A percentile compares a stretch with the other conserved stretches of the same genome.
phyloP scores from a whole-genome alignment of 208 protist species.

The Leishmania turanica region DNA sequence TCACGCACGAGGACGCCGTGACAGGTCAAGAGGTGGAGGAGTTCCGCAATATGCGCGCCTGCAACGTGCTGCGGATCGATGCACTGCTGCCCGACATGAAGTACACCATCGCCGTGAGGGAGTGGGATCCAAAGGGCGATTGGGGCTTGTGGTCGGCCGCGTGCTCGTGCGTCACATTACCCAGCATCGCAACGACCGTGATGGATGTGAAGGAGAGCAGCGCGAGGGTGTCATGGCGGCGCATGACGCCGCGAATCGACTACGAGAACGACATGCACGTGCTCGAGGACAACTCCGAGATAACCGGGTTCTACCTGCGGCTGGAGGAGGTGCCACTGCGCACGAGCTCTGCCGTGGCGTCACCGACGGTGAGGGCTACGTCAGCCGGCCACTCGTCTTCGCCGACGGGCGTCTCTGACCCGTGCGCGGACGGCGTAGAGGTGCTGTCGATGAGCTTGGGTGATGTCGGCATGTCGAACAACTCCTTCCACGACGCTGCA shows the following conservation, averaged over 20 bases:
- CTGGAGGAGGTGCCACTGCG: slow-evolving; percentile 62
- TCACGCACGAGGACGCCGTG: slow-evolving; percentile 59
- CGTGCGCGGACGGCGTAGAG: slow-evolving; percentile 4
- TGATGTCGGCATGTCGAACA: slow-evolving; percentile 16
- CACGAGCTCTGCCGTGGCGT: not conserved
- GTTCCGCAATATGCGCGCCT: slow-evolving; percentile 72
- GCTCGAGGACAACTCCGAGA: slow-evolving; percentile 73
- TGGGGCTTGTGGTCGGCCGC: slow-evolving; percentile 90
- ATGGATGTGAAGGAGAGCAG: slow-evolving; percentile 85
- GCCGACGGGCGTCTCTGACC: not conserved
- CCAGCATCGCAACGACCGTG: slow-evolving; percentile 61
- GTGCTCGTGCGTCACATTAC: slow-evolving; percentile 82
- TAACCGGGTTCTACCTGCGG: slow-evolving; percentile 72
- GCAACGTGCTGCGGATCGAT: slow-evolving; percentile 81
- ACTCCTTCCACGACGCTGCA: slow-evolving; percentile 19
- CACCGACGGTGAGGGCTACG: not conserved
- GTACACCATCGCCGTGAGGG: slow-evolving; percentile 89
- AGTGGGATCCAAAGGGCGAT: slow-evolving; percentile 88
- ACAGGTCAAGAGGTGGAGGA: slow-evolving; percentile 62
- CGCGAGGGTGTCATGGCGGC: slow-evolving; percentile 66
- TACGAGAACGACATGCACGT: slow-evolving; percentile 90
- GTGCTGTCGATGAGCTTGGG: slow-evolving; percentile 19
- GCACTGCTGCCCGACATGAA: slow-evolving; percentile 84
- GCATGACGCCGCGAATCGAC: slow-evolving; percentile 63
- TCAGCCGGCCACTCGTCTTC: not conserved